phyloP scores from a whole-genome alignment of 2,329 filamentous ascomycete species.

The Trichoderma afroharzianum region DNA sequence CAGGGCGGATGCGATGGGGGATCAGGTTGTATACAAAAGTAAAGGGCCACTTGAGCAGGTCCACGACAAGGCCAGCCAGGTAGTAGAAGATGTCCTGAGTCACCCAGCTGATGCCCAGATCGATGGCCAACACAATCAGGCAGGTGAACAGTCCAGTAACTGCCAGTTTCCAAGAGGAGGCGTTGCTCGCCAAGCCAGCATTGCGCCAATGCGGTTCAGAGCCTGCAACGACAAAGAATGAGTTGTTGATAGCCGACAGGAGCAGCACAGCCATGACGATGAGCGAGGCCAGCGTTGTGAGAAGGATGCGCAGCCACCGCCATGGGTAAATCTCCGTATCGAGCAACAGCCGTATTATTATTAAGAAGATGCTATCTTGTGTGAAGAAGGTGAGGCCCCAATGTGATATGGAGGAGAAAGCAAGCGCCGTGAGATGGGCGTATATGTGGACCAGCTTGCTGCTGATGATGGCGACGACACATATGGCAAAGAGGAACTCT shows the following conservation, averaged over 20 bases:
- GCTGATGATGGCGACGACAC: slow-evolving; percentile 28
- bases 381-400: slow-evolving; percentile 36
- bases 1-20: background rate
- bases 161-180: slow-evolving; percentile 28
- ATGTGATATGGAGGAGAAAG: slow-evolving; percentile 27
- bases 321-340: slow-evolving; percentile 23
- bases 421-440: slow-evolving; percentile 31
- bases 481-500: slow-evolving; percentile 32
- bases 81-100: slow-evolving; percentile 25
- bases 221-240: slow-evolving; percentile 27
- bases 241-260: slow-evolving; percentile 24
- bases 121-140: slow-evolving; percentile 20
- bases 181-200: slow-evolving; percentile 30
- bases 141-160: slow-evolving; percentile 29
- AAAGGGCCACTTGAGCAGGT: slow-evolving; percentile 27
- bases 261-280: slow-evolving; percentile 24
- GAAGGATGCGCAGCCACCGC: slow-evolving; percentile 21
- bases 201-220: slow-evolving; percentile 35
- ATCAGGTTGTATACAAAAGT: slow-evolving; percentile 17
- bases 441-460: slow-evolving; percentile 33
- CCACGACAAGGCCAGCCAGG: slow-evolving; percentile 20
- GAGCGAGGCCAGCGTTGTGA: slow-evolving; percentile 21
- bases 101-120: slow-evolving; percentile 25
- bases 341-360: slow-evolving; percentile 32
- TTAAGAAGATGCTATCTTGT: slow-evolving; percentile 32